Evolutionary conservation across 441 rosid genomes (phyloP).

Genomic region (Adansonia grandidieri): DNA sequence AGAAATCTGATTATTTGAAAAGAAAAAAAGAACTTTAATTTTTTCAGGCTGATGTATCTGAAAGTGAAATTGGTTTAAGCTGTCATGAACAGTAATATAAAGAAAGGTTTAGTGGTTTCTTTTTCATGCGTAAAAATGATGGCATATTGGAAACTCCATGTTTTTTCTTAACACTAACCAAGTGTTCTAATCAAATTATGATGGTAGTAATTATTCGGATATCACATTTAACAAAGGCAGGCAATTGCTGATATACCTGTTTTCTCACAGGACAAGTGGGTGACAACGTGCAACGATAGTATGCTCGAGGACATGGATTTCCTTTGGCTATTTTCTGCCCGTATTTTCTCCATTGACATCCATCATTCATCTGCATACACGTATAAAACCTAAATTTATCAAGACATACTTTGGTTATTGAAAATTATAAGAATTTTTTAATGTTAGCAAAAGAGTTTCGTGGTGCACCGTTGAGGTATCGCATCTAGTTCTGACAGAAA

Average conservation of each 20-base stretch:
- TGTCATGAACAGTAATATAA: neutral
- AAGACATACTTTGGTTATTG: too few species aligned
- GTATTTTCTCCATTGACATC: slow-evolving; percentile 95
- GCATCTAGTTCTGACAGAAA: slow-evolving; percentile 86
- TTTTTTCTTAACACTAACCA: neutral
- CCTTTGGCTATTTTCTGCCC: slow-evolving; percentile 90
- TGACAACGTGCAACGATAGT: slow-evolving; percentile 83
- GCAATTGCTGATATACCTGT: slow-evolving; percentile 50
- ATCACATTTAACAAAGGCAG: slow-evolving; percentile 1
- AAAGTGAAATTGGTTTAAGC: neutral
- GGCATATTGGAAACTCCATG: neutral
- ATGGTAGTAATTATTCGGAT: neutral
- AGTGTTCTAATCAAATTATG: neutral
- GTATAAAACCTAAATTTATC: too few species aligned
- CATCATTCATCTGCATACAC: slow-evolving; percentile 72
- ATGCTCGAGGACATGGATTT: slow-evolving; percentile 89
- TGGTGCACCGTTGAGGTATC: slow-evolving; percentile 71
- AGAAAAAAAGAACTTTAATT: neutral
- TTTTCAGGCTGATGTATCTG: neutral
- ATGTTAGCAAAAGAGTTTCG: neutral
- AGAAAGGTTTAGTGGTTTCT: neutral
- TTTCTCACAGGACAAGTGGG: slow-evolving; percentile 82
- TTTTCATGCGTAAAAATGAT: neutral
- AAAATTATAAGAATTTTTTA: too few species aligned
- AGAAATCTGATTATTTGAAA: neutral